These are phyloP conservation scores for Apocynum venetum DNA, from an alignment of 257 asterid genomes.

Conservation along the genomic window DNA sequence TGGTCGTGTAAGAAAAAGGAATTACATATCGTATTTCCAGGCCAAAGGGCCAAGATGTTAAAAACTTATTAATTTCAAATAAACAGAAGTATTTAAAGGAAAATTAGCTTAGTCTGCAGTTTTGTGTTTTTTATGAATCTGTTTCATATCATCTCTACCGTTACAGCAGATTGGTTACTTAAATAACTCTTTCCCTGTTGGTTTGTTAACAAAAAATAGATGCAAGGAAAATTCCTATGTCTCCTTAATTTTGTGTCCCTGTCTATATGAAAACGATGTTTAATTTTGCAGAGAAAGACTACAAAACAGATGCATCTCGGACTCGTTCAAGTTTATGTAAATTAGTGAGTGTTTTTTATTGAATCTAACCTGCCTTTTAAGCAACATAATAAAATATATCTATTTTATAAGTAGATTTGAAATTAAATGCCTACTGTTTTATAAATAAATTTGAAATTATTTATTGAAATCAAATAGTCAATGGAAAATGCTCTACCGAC, in stretches of 20 bases:
- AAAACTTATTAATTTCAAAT: neutral
- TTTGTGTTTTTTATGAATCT: neutral
- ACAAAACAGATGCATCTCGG: too few relatives aligned
- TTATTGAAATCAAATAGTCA: too few relatives aligned
- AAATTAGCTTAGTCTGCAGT: neutral
- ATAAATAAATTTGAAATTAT: too few relatives aligned
- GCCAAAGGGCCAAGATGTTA: slow-evolving; percentile 9
- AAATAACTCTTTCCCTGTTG: neutral
- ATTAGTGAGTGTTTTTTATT: too few relatives aligned
- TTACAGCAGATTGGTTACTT: neutral
- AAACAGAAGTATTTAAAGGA: neutral
- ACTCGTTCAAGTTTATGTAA: too few relatives aligned
- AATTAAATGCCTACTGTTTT: too few relatives aligned
- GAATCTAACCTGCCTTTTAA: neutral
- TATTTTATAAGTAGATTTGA: too few relatives aligned
- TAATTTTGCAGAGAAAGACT: too few relatives aligned
- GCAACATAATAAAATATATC: too few relatives aligned
- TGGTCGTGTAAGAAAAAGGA: neutral
- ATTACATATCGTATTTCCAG: neutral
- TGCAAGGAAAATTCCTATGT: neutral
- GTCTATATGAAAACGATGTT: too few relatives aligned
- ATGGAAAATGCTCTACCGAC: too few relatives aligned
- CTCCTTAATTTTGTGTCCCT: neutral
- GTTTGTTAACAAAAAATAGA: too few relatives aligned
- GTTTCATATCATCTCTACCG: neutral